A percentile compares a stretch with the other conserved stretches of the same genome.
phyloP scores from a whole-genome alignment of 129 eudicot genomes.

The Chrysanthemum lavandulifolium region DNA sequence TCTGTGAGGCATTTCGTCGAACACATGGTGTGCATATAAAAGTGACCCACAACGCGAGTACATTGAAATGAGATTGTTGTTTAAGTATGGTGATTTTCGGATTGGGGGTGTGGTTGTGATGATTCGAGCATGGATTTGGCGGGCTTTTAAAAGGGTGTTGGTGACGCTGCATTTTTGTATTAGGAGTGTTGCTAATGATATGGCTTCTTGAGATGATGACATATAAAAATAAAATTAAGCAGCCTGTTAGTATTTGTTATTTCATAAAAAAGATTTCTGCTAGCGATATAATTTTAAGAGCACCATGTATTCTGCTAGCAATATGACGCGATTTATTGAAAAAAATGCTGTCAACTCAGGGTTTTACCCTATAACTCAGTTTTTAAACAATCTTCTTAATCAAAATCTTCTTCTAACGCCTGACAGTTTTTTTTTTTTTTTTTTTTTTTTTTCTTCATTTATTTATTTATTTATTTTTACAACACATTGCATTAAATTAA shows the following conservation, averaged over 20 bases:
- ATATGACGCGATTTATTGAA: too few relatives aligned
- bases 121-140: constrained; percentile 73
- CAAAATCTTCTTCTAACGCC: too few relatives aligned
- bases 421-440: too few relatives aligned
- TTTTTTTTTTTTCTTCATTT: too few relatives aligned
- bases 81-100: constrained; percentile 43
- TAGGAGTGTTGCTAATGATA: constrained; percentile 39
- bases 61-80: constrained; percentile 79
- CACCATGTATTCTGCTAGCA: too few relatives aligned
- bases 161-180: constrained; percentile 52
- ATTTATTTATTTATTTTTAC: too few relatives aligned
- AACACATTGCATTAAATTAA: too few relatives aligned
- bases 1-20: constrained; percentile 74
- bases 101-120: constrained; percentile 51
- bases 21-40: constrained; percentile 40
- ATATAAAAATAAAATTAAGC: constrained; percentile 22
- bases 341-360: too few relatives aligned
- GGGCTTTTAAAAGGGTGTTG: constrained; percentile 51
- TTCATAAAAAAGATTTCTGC: too few relatives aligned
- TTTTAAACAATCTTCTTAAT: too few relatives aligned
- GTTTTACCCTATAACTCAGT: too few relatives aligned
- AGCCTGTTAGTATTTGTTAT: neutral
- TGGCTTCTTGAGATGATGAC: constrained; percentile 48
- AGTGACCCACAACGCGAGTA: constrained; percentile 64
- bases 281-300: too few relatives aligned